Base-by-base conservation (phyloP, 805 yeast species). In the Wickerhamiella kazuoi region DNA sequence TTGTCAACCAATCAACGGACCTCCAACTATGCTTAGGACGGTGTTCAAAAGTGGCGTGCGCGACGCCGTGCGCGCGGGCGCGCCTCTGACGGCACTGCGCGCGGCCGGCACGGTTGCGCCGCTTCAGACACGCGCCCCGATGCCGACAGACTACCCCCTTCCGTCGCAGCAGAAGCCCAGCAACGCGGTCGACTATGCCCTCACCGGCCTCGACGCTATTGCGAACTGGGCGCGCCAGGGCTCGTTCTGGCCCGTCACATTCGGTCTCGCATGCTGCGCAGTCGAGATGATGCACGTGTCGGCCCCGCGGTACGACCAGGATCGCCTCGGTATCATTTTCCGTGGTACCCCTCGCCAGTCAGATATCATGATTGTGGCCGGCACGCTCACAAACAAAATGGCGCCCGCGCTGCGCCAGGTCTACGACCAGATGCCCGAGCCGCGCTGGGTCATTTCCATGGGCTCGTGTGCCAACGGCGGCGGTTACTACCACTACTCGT, bases 201-300 rank as follows among this genome's bases (percentile, higher is more conserved):
- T 81, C 55, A 80, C 93, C 15, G 72, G 86, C 17, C 63, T 81
- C 50, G 94, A 81, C 54, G 76, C 76, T 45, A 71, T 81, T 46
- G 84, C 84, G 47, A 77, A 77, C 64, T 81, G 94, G 94, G 93
- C 87, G 1, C 71, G 93, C 60, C 83, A 79, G 56, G 82, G 93
- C 21, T 79, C 90, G 1, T 81, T 81, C 59, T 81, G 94, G 94
- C 94, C 94, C 7, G 86, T 80, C 35, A 81, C 94, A 29, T 81
- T 81, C 60, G 94, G 94, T 26, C 66, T 81, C 54, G 93, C 93
- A 7, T 81, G 94, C 62, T 81, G 94, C 66, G 94, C 94, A 44
- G 93, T 81, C 32, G 94, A 81, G 62, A 81, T 81, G 94, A 81
- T 81, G 94, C 94, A 81, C 57, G 79, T 78, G 30, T 81, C 93